Percentiles rank a stretch among this genome's conserved stretches.
These are phyloP conservation scores for Sporobolomyces pararoseus DNA, from an alignment of 768 basidiomycete species.

Conservation along the genomic window DNA sequence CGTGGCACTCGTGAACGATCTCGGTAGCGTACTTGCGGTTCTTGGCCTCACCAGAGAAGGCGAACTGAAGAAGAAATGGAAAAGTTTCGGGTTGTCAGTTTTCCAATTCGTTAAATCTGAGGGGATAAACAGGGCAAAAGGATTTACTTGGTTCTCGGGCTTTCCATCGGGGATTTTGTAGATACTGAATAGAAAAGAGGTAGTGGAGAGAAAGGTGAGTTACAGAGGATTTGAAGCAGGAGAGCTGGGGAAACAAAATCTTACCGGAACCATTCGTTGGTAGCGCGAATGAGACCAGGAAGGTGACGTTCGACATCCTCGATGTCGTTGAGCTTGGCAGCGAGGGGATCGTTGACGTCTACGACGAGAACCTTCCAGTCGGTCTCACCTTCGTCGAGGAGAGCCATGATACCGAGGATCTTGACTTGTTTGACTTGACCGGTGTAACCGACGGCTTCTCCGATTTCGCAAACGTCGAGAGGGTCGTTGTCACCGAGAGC, in stretches of 20 bases:
- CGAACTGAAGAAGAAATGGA: slow-evolving; percentile 56
- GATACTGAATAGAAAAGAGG: slow-evolving; percentile 3
- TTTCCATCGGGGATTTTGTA: slow-evolving; percentile 67
- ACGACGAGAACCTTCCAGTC: slow-evolving; percentile 99
- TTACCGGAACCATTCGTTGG: slow-evolving; percentile 99
- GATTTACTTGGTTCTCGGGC: slow-evolving; percentile 68
- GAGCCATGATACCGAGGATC: slow-evolving; percentile 99
- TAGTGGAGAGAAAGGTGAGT: too few species aligned
- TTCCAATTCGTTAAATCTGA: not conserved
- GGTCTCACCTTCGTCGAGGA: slow-evolving; percentile 98
- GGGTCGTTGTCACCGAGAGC: slow-evolving; percentile 99
- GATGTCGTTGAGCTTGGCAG: slow-evolving; percentile 93
- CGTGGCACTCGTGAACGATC: slow-evolving; percentile 97
- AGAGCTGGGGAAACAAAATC: not conserved
- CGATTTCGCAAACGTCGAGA: slow-evolving; percentile 98
- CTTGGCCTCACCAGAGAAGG: slow-evolving; percentile 99
- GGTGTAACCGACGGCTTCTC: slow-evolving; percentile 92
- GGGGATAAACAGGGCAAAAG: not conserved
- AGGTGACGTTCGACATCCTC: slow-evolving; percentile 98
- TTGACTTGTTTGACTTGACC: slow-evolving; percentile 99
- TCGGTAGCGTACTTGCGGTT: slow-evolving; percentile 99
- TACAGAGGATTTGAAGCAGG: too few species aligned
- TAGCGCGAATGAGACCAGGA: slow-evolving; percentile 91
- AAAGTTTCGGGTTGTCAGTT: not conserved
- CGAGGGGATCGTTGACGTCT: slow-evolving; percentile 90